These are phyloP conservation scores for Papiliotrema flavescens DNA, from an alignment of 1,284 basidiomycete species.

Conservation along the genomic window DNA sequence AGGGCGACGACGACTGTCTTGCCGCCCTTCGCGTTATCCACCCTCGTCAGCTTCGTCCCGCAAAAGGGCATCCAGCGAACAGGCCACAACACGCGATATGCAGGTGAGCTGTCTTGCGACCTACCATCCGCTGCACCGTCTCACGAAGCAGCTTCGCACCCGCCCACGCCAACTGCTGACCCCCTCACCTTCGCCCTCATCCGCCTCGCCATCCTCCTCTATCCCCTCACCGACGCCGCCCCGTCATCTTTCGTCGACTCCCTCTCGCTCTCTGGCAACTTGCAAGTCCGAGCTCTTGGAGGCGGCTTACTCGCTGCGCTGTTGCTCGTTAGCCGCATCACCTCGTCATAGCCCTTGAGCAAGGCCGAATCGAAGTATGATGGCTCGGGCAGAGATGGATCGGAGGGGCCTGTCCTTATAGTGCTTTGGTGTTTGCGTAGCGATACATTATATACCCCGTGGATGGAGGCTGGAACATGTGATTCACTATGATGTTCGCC, in stretches of 20 bases:
- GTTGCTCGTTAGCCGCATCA: conserved; percentile 32
- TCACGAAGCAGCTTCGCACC: conserved; percentile 14
- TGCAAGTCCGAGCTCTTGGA: conserved; percentile 41
- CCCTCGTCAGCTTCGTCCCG: conserved; percentile 39
- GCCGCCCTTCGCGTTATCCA: conserved; percentile 38
- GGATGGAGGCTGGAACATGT: too few species aligned
- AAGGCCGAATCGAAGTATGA: neutral
- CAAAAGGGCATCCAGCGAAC: conserved; percentile 24
- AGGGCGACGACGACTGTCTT: conserved; percentile 43
- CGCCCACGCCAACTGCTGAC: conserved; percentile 35
- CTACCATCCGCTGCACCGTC: too few species aligned
- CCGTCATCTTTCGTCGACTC: conserved; percentile 37
- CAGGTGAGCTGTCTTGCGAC: conserved; percentile 16
- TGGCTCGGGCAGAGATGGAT: neutral
- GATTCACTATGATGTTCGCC: too few species aligned
- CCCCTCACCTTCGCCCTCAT: conserved; percentile 41
- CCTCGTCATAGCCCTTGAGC: neutral
- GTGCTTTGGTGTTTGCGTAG: too few species aligned
- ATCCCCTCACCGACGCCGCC: conserved; percentile 42
- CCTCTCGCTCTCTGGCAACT: conserved; percentile 38
- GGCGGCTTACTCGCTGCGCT: conserved; percentile 40
- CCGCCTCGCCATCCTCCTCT: conserved; percentile 40
- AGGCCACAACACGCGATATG: conserved; percentile 26
- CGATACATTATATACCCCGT: too few species aligned
- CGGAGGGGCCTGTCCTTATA: neutral